Base-by-base conservation (phyloP, 768 basidiomycete species). In the Leccinum longicurvipes region DNA sequence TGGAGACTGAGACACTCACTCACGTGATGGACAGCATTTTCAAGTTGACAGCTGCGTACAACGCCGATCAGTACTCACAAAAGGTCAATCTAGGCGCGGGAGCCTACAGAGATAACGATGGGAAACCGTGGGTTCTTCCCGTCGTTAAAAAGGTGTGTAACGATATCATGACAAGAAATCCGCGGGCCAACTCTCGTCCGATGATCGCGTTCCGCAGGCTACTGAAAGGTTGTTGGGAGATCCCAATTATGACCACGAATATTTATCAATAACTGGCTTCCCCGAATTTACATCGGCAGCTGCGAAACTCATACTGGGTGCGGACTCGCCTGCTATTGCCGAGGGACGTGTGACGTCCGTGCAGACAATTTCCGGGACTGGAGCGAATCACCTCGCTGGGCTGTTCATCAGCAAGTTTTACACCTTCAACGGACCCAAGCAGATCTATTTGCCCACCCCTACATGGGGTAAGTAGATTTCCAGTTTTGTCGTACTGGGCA, bases 331-430 rank as follows among this genome's bases (percentile, higher is more conserved):
- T 51, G 89, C 86, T 14, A 75, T 98, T 58, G 74, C 78, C 60
- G 87, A 91, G 58, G 78, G 77, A 28, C 83, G 92, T 50, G 86
- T 86, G 29, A 79, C 82, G 39, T 89, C 87, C 69, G 89, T 89
- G 47, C 95, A 98, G 76, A 95, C 95, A 14, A 90, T 97, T 61
- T 96, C 93, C 14, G 95, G 95, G 25, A 98, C 95, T 2, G 95
- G 95, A 49, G 95, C 95, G 48, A 95, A 96, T 76, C 94, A 96
- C 73, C 81, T 96, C 47, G 95, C 86, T 24, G 94, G 86, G 3
- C 74, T 93, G 51, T 97, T 97, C 79, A 74, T 98, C 61, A 84
- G 86, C 58, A 79, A 54, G 57, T 94, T 90, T 75, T 97, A 96
- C 74, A 75, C 78, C 3, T 90, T 81, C 77, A 73, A 74, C 51